Percentiles rank a stretch among this genome's conserved stretches.
Conservation (phyloP, 2,329 filamentous ascomycete species). For the Aspergillus clavatus region DNA sequence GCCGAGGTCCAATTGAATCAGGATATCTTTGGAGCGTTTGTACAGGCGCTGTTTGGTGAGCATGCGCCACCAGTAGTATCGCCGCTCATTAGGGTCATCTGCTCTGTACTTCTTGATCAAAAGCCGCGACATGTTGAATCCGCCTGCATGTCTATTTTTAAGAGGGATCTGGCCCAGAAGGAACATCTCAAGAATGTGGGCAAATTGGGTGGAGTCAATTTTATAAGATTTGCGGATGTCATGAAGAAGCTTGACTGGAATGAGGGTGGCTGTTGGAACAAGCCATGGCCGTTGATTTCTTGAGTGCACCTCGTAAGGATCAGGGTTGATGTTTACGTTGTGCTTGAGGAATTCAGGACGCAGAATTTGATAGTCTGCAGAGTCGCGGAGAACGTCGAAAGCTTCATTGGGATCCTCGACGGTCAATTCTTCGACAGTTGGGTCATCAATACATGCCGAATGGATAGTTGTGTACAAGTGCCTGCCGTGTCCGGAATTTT, state of each 20-base stretch:
- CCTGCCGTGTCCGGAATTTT: conserved; percentile 72
- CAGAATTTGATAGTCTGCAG: conserved; percentile 55
- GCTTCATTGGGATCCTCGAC: conserved; percentile 84
- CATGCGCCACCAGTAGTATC: conserved; percentile 63
- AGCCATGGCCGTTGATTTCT: conserved; percentile 34
- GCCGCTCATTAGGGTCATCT: conserved; percentile 52
- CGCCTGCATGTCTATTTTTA: conserved; percentile 43
- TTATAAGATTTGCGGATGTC: conserved; percentile 51
- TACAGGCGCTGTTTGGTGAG: conserved; percentile 60
- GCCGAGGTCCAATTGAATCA: conserved; percentile 54
- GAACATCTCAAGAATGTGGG: conserved; percentile 59
- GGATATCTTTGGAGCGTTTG: conserved; percentile 54
- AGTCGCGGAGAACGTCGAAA: conserved; percentile 62
- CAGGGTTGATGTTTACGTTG: conserved; percentile 45
- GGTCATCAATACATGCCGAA: conserved; percentile 59
- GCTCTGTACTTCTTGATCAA: conserved; percentile 43
- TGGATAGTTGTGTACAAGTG: conserved; percentile 79
- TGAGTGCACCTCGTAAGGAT: conserved; percentile 34
- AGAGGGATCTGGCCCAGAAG: conserved; percentile 54
- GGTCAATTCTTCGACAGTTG: conserved; percentile 74
- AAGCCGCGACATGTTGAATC: conserved; percentile 50
- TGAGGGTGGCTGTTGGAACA: conserved; percentile 50
- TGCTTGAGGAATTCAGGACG: conserved; percentile 47
- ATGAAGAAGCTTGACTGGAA: conserved; percentile 48
- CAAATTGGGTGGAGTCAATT: conserved; percentile 58